A percentile compares a stretch with the other conserved stretches of the same genome.
Evolutionary conservation across 2,329 filamentous ascomycete species (phyloP).

Genomic region (Plectosphaerella plurivora): DNA sequence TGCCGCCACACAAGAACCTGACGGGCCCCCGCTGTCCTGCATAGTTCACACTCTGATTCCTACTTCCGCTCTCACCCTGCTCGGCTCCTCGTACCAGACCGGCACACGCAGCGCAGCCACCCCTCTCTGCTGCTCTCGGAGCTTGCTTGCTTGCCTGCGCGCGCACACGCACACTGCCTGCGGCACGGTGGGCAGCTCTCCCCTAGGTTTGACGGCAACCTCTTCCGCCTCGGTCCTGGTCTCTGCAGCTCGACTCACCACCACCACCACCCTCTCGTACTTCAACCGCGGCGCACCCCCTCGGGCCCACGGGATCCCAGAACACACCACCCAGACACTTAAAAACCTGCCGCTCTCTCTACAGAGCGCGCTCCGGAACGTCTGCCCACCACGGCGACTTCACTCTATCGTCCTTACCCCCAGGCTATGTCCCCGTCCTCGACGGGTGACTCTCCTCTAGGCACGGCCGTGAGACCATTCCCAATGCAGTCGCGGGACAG

Average conservation of each 20-base stretch:
- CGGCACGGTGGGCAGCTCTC: background rate
- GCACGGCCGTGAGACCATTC: constrained; percentile 35
- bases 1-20: background rate
- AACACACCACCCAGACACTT: background rate
- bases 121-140: too few relatives aligned
- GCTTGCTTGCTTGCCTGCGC: background rate
- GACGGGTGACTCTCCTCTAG: constrained; percentile 46
- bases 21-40: background rate
- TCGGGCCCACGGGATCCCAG: background rate
- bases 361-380: constrained; percentile 4
- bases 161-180: background rate
- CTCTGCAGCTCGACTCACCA: background rate
- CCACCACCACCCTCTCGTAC: background rate
- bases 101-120: too few relatives aligned
- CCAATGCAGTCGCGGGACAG: constrained; percentile 40
- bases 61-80: background rate
- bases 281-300: background rate
- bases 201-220: background rate
- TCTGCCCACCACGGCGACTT: constrained; percentile 10
- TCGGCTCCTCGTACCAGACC: background rate
- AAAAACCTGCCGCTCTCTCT: constrained; percentile 6
- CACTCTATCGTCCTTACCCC: constrained; percentile 13
- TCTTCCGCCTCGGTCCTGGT: background rate
- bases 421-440: constrained; percentile 48
- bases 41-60: background rate